These are phyloP conservation scores for Sherardia arvensis DNA, from an alignment of 257 asterid species.

Conservation along the genomic window DNA sequence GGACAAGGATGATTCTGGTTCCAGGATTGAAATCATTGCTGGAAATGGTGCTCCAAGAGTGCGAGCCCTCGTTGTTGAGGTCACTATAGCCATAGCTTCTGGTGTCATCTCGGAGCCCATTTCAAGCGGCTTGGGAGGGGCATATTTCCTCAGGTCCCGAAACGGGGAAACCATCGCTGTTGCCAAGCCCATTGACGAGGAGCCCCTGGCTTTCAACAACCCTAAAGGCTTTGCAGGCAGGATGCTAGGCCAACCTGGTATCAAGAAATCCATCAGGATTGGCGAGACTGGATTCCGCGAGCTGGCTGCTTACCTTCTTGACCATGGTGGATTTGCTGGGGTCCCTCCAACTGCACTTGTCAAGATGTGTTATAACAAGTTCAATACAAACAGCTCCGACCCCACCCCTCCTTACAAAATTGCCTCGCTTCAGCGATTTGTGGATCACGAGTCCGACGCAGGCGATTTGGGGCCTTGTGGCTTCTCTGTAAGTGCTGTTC, in stretches of 20 bases:
- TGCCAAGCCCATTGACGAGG: slow-evolving; percentile 93
- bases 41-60: slow-evolving; percentile 62
- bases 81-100: slow-evolving; percentile 77
- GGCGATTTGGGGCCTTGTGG: slow-evolving; percentile 91
- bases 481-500: slow-evolving; percentile 70
- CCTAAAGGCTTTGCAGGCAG: slow-evolving; percentile 87
- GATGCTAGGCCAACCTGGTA: slow-evolving; percentile 86
- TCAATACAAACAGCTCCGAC: slow-evolving; percentile 37
- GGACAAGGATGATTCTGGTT: slow-evolving; percentile 20
- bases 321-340: slow-evolving; percentile 67
- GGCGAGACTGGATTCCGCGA: slow-evolving; percentile 93
- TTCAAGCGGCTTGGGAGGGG: slow-evolving; percentile 88
- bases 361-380: slow-evolving; percentile 55
- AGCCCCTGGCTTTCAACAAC: slow-evolving; percentile 84
- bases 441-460: slow-evolving; percentile 69
- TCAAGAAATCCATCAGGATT: slow-evolving; percentile 74
- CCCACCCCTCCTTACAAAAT: slow-evolving; percentile 40
- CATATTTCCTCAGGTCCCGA: slow-evolving; percentile 55
- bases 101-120: slow-evolving; percentile 73
- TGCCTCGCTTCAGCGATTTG: slow-evolving; percentile 79
- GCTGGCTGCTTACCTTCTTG: slow-evolving; percentile 88
- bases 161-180: slow-evolving; percentile 65
- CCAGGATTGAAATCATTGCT: slow-evolving; percentile 64
- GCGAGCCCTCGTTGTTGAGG: slow-evolving; percentile 70
- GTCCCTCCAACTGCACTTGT: slow-evolving; percentile 92